Base-by-base conservation (phyloP, 805 yeast species). In the Starmera caribaea region DNA sequence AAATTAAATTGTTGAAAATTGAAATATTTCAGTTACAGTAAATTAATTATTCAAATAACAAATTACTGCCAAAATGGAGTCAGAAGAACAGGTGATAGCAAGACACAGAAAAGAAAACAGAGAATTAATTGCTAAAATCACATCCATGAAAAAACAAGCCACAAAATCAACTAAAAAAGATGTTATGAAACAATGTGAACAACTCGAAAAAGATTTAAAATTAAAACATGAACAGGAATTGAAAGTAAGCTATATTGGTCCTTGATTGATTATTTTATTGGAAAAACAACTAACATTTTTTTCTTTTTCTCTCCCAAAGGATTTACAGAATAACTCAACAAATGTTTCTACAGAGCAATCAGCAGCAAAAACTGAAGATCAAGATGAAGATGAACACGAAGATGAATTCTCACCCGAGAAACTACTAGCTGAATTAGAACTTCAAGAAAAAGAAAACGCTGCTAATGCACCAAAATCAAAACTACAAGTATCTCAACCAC, bases 121-220 rank as follows among this genome's bases (percentile, higher is more conserved):
- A 45, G 88, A 86, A 41, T 63, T 86, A 43, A 66, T 73, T 16
- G 81, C 83, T 9, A 70, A 73, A 27, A 66, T 77, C 27, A 86
- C 95, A 3, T 81, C 83, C 2, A 60, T 88, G 69, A 85, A 81
- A 62, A 85, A 85, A 51, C 90, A 81, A 58, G 89, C 90, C 3
- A 76, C 86, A 14, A 84, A 86, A 54, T 80, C 87, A 37, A 83
- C 79, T 38, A 73, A 82, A 49, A 83, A 81, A 57, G 76, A 75
- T 44, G 79, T 86, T 9, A 58, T 68, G 46, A 66, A 66, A 39
- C 74, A 74, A 50, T 79, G 89, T 48, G 66, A 66, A 32, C 74
- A 69, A 34, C 48, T 86, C 63, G 86, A 83, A 50, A 60, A 60
- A 2, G 73, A 68, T 10, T 54, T 86, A 50, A 72, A 73, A 41